Conservation (phyloP, 2,329 filamentous ascomycete species). For the Hymenoscyphus linearis region DNA sequence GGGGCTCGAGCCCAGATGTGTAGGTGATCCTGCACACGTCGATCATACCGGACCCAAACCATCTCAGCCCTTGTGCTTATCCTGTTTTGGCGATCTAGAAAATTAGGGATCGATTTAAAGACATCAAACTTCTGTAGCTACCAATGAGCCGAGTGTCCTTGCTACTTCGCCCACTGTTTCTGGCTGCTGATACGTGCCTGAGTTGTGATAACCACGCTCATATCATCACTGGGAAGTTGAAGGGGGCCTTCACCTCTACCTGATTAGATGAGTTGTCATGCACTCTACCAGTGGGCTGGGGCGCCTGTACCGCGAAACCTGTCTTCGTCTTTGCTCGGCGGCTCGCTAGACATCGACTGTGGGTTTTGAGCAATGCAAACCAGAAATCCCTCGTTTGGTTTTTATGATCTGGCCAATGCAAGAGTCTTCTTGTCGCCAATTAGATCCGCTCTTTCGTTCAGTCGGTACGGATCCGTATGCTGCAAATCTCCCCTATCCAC, state of each 20-base stretch:
- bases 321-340: background rate
- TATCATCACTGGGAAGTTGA: background rate
- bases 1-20: background rate
- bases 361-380: background rate
- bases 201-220: background rate
- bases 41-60: slow-evolving; percentile 9
- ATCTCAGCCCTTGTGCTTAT: background rate
- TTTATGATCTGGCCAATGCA: background rate
- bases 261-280: slow-evolving; percentile 10
- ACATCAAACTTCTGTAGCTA: background rate
- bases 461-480: background rate
- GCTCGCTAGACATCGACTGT: slow-evolving; percentile 2
- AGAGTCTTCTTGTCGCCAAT: background rate
- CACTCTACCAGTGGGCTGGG: slow-evolving; percentile 1
- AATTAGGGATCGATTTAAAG: slow-evolving; percentile 8
- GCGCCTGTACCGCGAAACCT: slow-evolving; percentile 1
- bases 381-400: background rate
- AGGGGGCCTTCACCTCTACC: background rate
- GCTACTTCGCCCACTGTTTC: background rate
- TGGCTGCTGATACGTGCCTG: background rate
- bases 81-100: slow-evolving; percentile 3
- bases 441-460: background rate
- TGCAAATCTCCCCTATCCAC: background rate
- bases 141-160: background rate
- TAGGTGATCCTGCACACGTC: slow-evolving; percentile 1